Evolutionary conservation across 2,329 filamentous ascomycete genomes (phyloP).

Genomic region (Didymella pinodella): DNA sequence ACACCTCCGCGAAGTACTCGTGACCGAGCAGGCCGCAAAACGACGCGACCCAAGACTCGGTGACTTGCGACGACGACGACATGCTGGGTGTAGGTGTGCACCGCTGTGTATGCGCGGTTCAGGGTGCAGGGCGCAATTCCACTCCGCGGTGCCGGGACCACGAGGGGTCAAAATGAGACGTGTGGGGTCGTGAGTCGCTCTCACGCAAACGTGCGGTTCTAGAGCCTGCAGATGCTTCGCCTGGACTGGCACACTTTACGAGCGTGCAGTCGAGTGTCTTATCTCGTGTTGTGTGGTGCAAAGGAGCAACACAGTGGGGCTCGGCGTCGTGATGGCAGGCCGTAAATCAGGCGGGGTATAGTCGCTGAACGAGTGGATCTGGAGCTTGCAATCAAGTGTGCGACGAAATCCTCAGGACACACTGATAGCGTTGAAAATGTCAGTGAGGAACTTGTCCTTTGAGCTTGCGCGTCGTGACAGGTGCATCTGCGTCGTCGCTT

Average conservation of each 20-base stretch:
- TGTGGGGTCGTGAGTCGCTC: conserved; percentile 33
- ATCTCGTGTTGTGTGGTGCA: conserved; percentile 18
- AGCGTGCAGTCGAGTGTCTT: conserved; percentile 9
- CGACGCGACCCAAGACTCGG: conserved; percentile 96
- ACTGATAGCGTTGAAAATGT: not conserved
- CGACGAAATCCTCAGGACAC: not conserved
- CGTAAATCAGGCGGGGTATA: conserved; percentile 19
- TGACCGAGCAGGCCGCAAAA: conserved; percentile 96
- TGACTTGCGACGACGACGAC: conserved; percentile 65
- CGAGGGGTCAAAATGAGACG: conserved; percentile 43
- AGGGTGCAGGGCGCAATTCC: conserved; percentile 32
- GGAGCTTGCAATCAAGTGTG: conserved; percentile 1
- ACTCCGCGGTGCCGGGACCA: conserved; percentile 26
- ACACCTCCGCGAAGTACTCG: conserved; percentile 98
- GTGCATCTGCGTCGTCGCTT: conserved; percentile 17
- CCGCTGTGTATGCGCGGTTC: conserved; percentile 28
- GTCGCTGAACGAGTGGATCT: conserved; percentile 11
- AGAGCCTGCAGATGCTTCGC: conserved; percentile 2
- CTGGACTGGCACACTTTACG: not conserved
- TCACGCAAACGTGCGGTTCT: conserved; percentile 11
- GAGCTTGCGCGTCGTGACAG: conserved; percentile 3
- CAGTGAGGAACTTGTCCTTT: not conserved
- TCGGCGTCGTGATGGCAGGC: conserved; percentile 18
- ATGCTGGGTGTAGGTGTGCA: conserved; percentile 46
- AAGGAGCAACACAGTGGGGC: conserved; percentile 18